phyloP scores from a whole-genome alignment of 1,139 yeast genomes.

The Debaryomyces sp. region DNA sequence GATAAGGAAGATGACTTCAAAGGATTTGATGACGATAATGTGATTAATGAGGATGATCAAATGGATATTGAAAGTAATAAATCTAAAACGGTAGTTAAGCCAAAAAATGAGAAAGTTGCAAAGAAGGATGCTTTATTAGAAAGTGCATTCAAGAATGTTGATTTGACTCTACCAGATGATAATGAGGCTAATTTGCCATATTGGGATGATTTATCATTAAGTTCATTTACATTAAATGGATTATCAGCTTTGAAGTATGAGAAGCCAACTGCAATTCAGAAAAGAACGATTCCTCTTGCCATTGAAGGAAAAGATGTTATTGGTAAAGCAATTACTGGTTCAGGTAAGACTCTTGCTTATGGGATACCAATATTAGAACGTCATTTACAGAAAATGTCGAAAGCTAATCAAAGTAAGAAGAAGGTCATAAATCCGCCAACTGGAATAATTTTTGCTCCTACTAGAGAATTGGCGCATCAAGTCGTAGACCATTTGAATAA shows the following conservation, averaged over 20 bases:
- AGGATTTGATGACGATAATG: conserved; percentile 1
- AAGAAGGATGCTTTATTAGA: conserved; percentile 20
- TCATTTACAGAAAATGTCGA: conserved; percentile 35
- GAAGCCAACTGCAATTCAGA: conserved; percentile 85
- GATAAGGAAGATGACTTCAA: conserved; percentile 13
- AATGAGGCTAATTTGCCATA: conserved; percentile 52
- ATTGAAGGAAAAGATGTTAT: conserved; percentile 76
- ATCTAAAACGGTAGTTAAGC: conserved; percentile 2
- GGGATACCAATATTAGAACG: conserved; percentile 91
- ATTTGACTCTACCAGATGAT: conserved; percentile 42
- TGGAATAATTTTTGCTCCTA: conserved; percentile 89
- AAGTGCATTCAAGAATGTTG: conserved; percentile 27
- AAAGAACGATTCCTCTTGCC: conserved; percentile 73
- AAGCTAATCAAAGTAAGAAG: conserved; percentile 26
- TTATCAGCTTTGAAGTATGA: conserved; percentile 59
- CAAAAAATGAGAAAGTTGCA: conserved; percentile 14
- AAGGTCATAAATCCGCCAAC: conserved; percentile 51
- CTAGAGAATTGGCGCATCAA: conserved; percentile 95
- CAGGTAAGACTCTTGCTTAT: conserved; percentile 95
- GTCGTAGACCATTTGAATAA: conserved; percentile 77
- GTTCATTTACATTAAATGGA: conserved; percentile 60
- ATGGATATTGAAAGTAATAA: background rate
- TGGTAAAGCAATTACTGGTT: conserved; percentile 98
- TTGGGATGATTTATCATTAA: conserved; percentile 54
- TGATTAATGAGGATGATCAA: background rate